A percentile compares a stretch with the other conserved stretches of the same genome.
Conservation (phyloP, 768 basidiomycete genomes). For the Plicaturopsis crispa region DNA sequence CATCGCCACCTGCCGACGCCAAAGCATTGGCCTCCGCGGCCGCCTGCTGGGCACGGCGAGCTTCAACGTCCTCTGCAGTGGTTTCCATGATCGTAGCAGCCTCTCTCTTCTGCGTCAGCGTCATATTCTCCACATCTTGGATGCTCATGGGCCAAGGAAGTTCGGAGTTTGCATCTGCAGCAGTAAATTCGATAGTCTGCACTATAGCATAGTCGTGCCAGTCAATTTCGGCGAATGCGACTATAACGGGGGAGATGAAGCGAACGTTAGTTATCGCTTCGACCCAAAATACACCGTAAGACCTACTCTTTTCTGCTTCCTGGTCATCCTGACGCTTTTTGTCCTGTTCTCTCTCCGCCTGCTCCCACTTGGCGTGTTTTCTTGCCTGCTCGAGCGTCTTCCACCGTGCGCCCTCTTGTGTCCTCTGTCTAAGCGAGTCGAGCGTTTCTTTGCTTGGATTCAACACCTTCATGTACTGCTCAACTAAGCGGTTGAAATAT, state of each 20-base stretch:
- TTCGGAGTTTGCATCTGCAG: constrained; percentile 83
- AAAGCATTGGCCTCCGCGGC: constrained; percentile 83
- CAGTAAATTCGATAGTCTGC: constrained; percentile 96
- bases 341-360: constrained; percentile 73
- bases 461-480: constrained; percentile 90
- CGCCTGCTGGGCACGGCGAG: constrained; percentile 72
- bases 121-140: constrained; percentile 93
- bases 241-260: constrained; percentile 25
- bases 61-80: constrained; percentile 80
- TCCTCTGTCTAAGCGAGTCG: constrained; percentile 58
- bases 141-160: constrained; percentile 96
- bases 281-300: background rate
- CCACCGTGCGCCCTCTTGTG: constrained; percentile 65
- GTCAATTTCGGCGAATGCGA: constrained; percentile 95
- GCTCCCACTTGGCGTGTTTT: constrained; percentile 86
- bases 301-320: constrained; percentile 83
- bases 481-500: constrained; percentile 95
- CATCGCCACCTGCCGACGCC: constrained; percentile 65
- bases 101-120: constrained; percentile 95
- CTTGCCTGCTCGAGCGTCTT: constrained; percentile 68
- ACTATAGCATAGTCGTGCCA: constrained; percentile 99
- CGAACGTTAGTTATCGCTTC: constrained; percentile 5
- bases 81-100: constrained; percentile 98
- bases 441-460: constrained; percentile 73
- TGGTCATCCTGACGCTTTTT: constrained; percentile 85